Evolutionary conservation across 257 asterid species (phyloP).

Genomic region (Parsonsia alboflavescens): DNA sequence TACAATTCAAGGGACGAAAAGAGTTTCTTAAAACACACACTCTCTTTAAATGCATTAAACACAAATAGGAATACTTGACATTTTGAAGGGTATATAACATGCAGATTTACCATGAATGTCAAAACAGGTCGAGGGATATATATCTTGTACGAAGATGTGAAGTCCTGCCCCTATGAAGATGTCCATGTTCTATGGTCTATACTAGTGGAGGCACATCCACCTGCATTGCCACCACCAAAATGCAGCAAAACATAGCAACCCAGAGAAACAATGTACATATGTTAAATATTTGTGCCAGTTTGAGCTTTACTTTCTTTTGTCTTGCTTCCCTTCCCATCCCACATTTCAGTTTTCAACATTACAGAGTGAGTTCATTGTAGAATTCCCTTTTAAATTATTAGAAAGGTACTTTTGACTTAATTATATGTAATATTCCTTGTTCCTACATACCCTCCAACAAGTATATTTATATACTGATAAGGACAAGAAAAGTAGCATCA

Average conservation of each 20-base stretch:
- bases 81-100: not conserved
- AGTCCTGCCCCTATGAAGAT: conserved; percentile 88
- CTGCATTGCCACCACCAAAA: conserved; percentile 49
- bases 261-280: conserved; percentile 45
- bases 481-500: not conserved
- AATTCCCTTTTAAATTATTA: conserved; percentile 11
- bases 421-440: not conserved
- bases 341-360: conserved; percentile 24
- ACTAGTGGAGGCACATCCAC: conserved; percentile 79
- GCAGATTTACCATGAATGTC: not conserved
- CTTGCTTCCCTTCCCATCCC: too few species aligned
- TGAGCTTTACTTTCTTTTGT: not conserved
- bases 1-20: not conserved
- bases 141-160: conserved; percentile 90
- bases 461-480: conserved; percentile 32
- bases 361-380: conserved; percentile 23
- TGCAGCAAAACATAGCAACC: conserved; percentile 25
- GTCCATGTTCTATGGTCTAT: conserved; percentile 95
- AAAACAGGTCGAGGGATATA: conserved; percentile 77
- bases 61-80: not conserved
- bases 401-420: not conserved
- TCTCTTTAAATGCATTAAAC: not conserved
- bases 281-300: conserved; percentile 1
- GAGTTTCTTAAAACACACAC: not conserved
- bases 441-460: conserved; percentile 7